A percentile compares a stretch with the other conserved stretches of the same genome.
phyloP scores from a whole-genome alignment of 106 monocot species.

The Xerophyta viscosa region DNA sequence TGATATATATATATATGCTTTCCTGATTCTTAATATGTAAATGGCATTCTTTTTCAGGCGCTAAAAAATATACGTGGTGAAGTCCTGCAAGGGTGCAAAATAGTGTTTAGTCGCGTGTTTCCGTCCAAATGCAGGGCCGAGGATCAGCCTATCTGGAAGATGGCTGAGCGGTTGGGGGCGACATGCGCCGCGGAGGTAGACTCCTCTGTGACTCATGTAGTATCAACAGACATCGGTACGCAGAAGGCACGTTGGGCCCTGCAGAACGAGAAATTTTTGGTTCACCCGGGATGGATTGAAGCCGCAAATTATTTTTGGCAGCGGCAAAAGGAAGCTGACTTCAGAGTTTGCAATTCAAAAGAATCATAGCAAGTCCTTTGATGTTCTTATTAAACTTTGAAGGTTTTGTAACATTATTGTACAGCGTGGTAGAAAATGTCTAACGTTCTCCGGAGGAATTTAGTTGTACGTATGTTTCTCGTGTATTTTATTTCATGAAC shows the following conservation, averaged over 20 bases:
- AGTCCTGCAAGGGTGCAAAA: slow-evolving; percentile 56
- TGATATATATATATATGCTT: neutral
- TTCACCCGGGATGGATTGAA: slow-evolving; percentile 79
- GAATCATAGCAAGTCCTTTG: too few relatives aligned
- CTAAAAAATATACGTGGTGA: slow-evolving; percentile 38
- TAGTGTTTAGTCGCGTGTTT: slow-evolving; percentile 71
- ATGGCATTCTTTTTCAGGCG: slow-evolving; percentile 18
- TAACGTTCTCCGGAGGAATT: too few relatives aligned
- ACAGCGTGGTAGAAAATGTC: too few relatives aligned
- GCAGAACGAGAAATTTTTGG: slow-evolving; percentile 67
- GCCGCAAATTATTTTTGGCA: slow-evolving; percentile 66
- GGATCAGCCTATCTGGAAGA: slow-evolving; percentile 71
- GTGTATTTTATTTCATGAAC: too few relatives aligned
- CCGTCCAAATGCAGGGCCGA: slow-evolving; percentile 23
- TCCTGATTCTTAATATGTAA: neutral
- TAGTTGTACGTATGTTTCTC: too few relatives aligned
- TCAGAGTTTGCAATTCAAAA: slow-evolving; percentile 18
- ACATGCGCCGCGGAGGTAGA: slow-evolving; percentile 46
- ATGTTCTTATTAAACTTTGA: too few relatives aligned
- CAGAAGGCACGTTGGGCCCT: slow-evolving; percentile 67
- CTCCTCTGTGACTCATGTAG: slow-evolving; percentile 60
- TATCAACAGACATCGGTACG: slow-evolving; percentile 43
- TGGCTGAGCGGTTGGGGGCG: slow-evolving; percentile 73
- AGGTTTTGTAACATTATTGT: too few relatives aligned
- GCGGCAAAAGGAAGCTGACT: slow-evolving; percentile 52